Evolutionary conservation across 2,329 filamentous ascomycete genomes (phyloP).

Genomic region (Colletotrichum godetiae): DNA sequence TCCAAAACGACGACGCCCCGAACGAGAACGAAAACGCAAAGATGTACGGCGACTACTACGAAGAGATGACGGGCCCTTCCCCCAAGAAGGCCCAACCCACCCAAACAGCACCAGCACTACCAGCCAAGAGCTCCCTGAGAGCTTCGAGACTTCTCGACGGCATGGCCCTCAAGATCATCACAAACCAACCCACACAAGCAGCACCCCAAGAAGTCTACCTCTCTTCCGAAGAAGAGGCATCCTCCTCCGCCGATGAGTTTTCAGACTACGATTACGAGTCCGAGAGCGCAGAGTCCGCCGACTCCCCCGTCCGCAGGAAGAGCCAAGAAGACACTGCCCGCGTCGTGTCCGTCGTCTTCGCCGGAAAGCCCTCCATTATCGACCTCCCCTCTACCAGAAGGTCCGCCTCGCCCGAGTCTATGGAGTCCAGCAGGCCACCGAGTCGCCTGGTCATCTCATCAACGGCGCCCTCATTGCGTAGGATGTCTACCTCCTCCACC

Average conservation of each 20-base stretch:
- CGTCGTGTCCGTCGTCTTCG: constrained; percentile 68
- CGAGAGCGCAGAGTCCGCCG: constrained; percentile 46
- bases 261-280: constrained; percentile 63
- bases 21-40: constrained; percentile 36
- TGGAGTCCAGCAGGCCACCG: constrained; percentile 44
- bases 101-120: constrained; percentile 56
- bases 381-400: constrained; percentile 54
- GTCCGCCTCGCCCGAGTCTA: constrained; percentile 56
- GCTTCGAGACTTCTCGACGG: constrained; percentile 57
- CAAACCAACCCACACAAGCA: constrained; percentile 47
- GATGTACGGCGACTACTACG: constrained; percentile 38
- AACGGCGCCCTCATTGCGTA: constrained; percentile 46
- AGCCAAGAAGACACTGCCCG: constrained; percentile 68
- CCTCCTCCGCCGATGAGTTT: constrained; percentile 70
- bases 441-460: constrained; percentile 35
- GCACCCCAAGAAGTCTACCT: constrained; percentile 71
- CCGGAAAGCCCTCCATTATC: constrained; percentile 69
- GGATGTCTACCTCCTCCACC: constrained; percentile 47
- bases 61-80: constrained; percentile 34
- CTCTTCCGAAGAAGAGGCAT: constrained; percentile 74
- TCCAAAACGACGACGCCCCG: constrained; percentile 33
- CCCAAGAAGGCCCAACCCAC: constrained; percentile 35
- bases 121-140: constrained; percentile 61
- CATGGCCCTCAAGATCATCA: constrained; percentile 46
- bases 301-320: constrained; percentile 46